Percentiles rank a stretch among this genome's conserved stretches.
Evolutionary conservation across 441 rosid genomes (phyloP).

Genomic region (Populus hybrid): DNA sequence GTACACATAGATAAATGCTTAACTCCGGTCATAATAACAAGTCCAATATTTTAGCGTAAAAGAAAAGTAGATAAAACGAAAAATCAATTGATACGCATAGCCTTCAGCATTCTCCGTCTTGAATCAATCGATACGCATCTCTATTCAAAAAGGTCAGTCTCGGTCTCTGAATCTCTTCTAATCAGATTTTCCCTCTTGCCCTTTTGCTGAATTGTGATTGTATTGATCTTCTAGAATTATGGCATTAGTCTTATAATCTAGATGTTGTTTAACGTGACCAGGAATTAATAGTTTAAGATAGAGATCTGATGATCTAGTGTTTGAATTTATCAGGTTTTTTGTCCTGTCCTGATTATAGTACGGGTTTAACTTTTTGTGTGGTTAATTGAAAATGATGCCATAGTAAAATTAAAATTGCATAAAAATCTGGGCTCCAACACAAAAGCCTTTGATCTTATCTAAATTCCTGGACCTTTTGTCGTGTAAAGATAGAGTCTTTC

Average conservation of each 20-base stretch:
- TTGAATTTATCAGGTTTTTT: not conserved
- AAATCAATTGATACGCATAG: not conserved
- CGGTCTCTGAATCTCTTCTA: not conserved
- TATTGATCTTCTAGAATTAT: not conserved
- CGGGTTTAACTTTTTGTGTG: not conserved
- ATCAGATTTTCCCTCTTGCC: not conserved
- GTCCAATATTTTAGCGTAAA: not conserved
- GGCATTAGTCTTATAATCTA: not conserved
- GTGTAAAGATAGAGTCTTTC: not conserved
- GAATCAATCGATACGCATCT: constrained; percentile 13
- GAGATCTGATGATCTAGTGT: constrained; percentile 23
- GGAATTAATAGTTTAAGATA: not conserved
- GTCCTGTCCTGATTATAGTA: not conserved
- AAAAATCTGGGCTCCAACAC: not conserved
- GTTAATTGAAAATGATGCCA: not conserved
- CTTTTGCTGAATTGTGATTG: not conserved
- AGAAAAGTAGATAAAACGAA: not conserved
- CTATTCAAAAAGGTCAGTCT: constrained; percentile 18
- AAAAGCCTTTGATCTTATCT: not conserved
- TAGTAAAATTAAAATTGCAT: not conserved
- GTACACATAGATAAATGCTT: not conserved
- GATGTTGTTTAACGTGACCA: not conserved
- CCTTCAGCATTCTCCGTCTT: constrained; percentile 1
- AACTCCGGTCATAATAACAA: not conserved
- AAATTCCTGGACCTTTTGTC: not conserved